phyloP scores from a whole-genome alignment of 768 basidiomycete genomes.

The Naganishia randhawae region DNA sequence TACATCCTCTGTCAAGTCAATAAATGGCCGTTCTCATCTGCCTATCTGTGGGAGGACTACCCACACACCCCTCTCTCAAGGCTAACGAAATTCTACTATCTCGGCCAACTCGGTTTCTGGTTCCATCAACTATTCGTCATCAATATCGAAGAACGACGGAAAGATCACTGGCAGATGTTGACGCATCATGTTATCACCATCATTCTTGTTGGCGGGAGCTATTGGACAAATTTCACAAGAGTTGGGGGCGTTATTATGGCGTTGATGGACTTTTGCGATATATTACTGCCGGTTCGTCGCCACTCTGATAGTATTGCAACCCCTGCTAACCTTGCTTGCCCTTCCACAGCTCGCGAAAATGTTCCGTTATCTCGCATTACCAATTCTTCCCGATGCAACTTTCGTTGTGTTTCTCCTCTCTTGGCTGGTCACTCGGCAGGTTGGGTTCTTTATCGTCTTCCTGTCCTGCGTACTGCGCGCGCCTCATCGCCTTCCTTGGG shows the following conservation, averaged over 20 bases:
- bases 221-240: constrained; percentile 77
- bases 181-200: constrained; percentile 89
- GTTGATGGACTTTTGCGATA: constrained; percentile 91
- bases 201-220: constrained; percentile 69
- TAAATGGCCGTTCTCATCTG: constrained; percentile 62
- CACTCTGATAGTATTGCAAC: not conserved
- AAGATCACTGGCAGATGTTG: constrained; percentile 96
- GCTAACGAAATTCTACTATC: constrained; percentile 83
- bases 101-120: constrained; percentile 81
- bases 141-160: constrained; percentile 84
- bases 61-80: constrained; percentile 77
- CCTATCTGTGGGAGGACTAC: constrained; percentile 71
- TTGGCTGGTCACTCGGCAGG: constrained; percentile 86
- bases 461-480: constrained; percentile 60
- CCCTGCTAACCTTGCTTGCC: not conserved
- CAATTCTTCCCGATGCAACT: constrained; percentile 64
- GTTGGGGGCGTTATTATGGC: constrained; percentile 85
- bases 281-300: constrained; percentile 75
- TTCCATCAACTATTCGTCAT: constrained; percentile 84
- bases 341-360: constrained; percentile 77
- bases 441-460: constrained; percentile 72
- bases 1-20: constrained; percentile 74
- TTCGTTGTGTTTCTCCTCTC: constrained; percentile 81
- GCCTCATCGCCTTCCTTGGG: constrained; percentile 56
- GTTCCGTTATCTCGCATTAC: constrained; percentile 73